Evolutionary conservation across 495 filamentous ascomycete genomes (phyloP).

Genomic region (Penicillium argentinense): DNA sequence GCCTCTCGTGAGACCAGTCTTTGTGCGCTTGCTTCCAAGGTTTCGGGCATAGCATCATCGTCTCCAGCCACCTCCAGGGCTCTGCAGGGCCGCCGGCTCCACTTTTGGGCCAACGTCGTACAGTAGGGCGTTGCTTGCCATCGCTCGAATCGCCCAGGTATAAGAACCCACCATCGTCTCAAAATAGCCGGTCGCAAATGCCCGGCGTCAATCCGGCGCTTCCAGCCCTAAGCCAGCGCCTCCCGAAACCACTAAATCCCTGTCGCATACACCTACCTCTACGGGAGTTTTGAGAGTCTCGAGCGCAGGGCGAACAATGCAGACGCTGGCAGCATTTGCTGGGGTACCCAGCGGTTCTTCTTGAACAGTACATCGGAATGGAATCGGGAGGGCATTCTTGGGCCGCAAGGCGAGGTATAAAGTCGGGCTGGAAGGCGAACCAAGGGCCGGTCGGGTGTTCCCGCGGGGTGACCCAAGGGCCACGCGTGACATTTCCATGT

Average conservation of each 20-base stretch:
- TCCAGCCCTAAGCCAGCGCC: neutral
- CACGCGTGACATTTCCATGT: conserved; percentile 2
- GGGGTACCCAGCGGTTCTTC: too few species aligned
- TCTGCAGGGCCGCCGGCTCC: conserved; percentile 6
- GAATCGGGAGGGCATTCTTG: neutral
- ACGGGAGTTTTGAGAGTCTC: too few species aligned
- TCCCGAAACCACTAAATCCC: neutral
- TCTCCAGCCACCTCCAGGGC: conserved; percentile 7
- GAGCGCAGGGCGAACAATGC: too few species aligned
- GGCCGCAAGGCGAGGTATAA: neutral
- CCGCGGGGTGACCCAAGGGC: conserved; percentile 10
- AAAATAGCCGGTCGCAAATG: too few species aligned
- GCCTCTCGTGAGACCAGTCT: neutral
- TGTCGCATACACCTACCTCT: too few species aligned
- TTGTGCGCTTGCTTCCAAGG: conserved; percentile 12
- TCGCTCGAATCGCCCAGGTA: too few species aligned
- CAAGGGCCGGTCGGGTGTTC: conserved; percentile 4
- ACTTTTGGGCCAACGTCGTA: conserved; percentile 11
- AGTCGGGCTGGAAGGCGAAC: neutral
- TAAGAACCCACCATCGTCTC: too few species aligned
- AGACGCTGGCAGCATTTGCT: too few species aligned
- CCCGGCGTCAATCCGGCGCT: too few species aligned
- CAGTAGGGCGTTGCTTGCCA: conserved; percentile 5
- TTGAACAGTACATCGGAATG: neutral
- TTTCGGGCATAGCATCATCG: conserved; percentile 18